Evolutionary conservation across 176 grass and related monocot species (phyloP).

Genomic region (Triticum turgidum): DNA sequence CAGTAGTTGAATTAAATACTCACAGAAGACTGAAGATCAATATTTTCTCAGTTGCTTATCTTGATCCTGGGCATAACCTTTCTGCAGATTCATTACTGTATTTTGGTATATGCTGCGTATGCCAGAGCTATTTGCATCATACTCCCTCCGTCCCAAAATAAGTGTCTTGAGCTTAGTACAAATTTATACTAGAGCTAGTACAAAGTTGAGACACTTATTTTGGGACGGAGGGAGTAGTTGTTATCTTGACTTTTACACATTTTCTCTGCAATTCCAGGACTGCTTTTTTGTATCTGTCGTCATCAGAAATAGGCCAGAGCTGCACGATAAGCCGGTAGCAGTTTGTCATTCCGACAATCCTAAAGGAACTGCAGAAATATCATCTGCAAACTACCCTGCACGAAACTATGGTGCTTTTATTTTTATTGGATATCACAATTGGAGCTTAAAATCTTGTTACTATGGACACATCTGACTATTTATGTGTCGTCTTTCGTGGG

Average conservation of each 20-base stretch:
- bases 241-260: conserved; percentile 36
- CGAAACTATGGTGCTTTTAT: conserved; percentile 65
- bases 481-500: conserved; percentile 21
- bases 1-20: conserved; percentile 21
- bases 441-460: conserved; percentile 9
- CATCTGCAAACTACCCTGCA: conserved; percentile 93
- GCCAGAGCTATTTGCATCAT: conserved; percentile 34
- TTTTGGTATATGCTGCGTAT: conserved; percentile 54
- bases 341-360: conserved; percentile 94
- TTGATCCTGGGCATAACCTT: conserved; percentile 11
- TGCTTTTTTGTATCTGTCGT: conserved; percentile 96
- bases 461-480: conserved; percentile 18
- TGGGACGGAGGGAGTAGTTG: neutral
- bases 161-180: too few relatives aligned
- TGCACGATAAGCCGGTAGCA: conserved; percentile 87
- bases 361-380: conserved; percentile 96
- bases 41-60: conserved; percentile 7
- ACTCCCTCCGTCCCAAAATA: too few relatives aligned
- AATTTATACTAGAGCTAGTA: too few relatives aligned
- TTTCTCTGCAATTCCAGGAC: conserved; percentile 51
- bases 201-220: too few relatives aligned
- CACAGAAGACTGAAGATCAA: neutral
- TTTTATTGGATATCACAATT: conserved; percentile 19
- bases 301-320: conserved; percentile 71
- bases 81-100: conserved; percentile 44